Conservation (phyloP, 306 rosid genomes). For the Rubus parviflorus region DNA sequence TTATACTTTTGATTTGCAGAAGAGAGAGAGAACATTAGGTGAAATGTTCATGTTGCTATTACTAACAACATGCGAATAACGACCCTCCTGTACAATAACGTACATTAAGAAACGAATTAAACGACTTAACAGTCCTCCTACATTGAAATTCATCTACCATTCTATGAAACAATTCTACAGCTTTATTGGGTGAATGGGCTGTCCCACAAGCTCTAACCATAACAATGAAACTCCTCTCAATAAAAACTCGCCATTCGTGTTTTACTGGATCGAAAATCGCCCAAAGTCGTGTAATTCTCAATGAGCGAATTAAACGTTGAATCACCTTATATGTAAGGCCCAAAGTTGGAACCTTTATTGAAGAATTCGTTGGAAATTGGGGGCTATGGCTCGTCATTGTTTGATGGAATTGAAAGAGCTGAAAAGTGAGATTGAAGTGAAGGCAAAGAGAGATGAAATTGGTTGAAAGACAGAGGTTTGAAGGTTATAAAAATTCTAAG, state of each 20-base stretch:
- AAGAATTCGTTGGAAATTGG: conserved; percentile 55
- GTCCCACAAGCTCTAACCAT: conserved; percentile 82
- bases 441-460: too few relatives aligned
- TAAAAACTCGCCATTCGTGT: conserved; percentile 56
- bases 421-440: conserved; percentile 15
- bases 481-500: too few relatives aligned
- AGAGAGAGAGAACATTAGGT: conserved; percentile 36
- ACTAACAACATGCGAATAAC: conserved; percentile 42
- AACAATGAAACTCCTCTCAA: conserved; percentile 56
- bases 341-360: conserved; percentile 53
- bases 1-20: too few relatives aligned
- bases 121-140: conserved; percentile 68
- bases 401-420: conserved; percentile 25
- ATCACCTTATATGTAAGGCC: conserved; percentile 76
- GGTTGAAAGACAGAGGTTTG: too few relatives aligned
- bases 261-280: conserved; percentile 68
- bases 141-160: conserved; percentile 77
- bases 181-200: conserved; percentile 72
- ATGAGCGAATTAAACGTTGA: conserved; percentile 72
- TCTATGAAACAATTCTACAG: conserved; percentile 69
- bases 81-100: conserved; percentile 63
- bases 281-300: conserved; percentile 50
- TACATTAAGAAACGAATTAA: conserved; percentile 91
- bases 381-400: conserved; percentile 26
- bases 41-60: conserved; percentile 37